Evolutionary conservation across 768 basidiomycete genomes (phyloP).

Genomic region (Hemileccinum rubropunctum): DNA sequence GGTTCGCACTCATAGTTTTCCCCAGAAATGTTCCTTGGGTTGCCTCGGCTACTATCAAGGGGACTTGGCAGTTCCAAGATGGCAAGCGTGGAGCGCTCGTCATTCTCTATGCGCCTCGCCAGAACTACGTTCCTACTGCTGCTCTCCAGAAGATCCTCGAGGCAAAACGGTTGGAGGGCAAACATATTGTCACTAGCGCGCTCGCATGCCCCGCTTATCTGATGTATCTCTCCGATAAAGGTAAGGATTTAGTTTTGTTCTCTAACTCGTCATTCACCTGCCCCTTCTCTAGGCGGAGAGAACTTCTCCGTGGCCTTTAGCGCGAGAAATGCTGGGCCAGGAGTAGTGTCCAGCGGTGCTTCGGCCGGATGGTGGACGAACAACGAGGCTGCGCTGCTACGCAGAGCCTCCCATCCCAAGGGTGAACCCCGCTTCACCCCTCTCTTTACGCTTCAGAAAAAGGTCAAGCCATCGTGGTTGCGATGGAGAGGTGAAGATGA

Average conservation of each 20-base stretch:
- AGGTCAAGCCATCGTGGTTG: background rate
- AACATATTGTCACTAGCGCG: constrained; percentile 23
- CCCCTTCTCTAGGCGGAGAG: constrained; percentile 6
- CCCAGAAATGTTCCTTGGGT: constrained; percentile 10
- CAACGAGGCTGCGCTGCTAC: constrained; percentile 3
- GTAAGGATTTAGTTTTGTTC: background rate
- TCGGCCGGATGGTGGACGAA: constrained; percentile 4
- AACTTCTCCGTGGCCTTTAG: constrained; percentile 11
- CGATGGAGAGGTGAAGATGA: constrained; percentile 4
- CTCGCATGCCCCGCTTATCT: constrained; percentile 28
- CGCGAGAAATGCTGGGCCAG: background rate
- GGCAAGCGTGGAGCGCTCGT: constrained; percentile 28
- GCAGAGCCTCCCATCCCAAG: background rate
- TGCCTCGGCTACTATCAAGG: constrained; percentile 27
- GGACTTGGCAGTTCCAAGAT: constrained; percentile 26
- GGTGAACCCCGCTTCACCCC: constrained; percentile 9
- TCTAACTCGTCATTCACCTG: background rate
- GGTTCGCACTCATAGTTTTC: background rate
- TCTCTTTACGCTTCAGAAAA: constrained; percentile 10
- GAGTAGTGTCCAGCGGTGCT: background rate
- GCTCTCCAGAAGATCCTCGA: constrained; percentile 1
- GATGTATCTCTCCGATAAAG: constrained; percentile 22
- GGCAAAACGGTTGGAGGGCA: constrained; percentile 14
- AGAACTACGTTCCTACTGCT: constrained; percentile 9
- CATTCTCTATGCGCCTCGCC: constrained; percentile 26